Percentiles rank a stretch among this genome's conserved stretches.
Conservation (phyloP, 179 eudicot genomes). For the Nepenthes alata region DNA sequence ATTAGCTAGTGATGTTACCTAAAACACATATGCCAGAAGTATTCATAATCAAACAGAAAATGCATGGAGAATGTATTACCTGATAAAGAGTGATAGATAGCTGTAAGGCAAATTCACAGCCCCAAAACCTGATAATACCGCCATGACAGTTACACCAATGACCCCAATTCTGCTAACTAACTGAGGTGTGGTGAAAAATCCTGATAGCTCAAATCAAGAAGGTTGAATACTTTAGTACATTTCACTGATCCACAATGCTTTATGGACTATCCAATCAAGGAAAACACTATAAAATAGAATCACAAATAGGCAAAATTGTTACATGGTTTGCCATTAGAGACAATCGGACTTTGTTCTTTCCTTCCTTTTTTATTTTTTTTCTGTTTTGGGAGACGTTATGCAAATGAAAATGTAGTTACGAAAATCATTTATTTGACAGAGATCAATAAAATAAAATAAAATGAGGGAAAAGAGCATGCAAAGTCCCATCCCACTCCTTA, state of each 20-base stretch:
- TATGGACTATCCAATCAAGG: not conserved
- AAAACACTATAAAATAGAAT: no score
- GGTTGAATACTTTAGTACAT: constrained; percentile 3
- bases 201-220: constrained; percentile 23
- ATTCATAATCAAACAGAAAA: not conserved
- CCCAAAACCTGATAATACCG: constrained; percentile 93
- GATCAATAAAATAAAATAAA: no score
- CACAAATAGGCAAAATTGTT: no score
- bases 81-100: constrained; percentile 82
- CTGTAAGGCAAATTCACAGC: constrained; percentile 98
- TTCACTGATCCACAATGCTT: not conserved
- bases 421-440: no score
- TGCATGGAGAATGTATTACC: constrained; percentile 28
- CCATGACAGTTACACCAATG: constrained; percentile 96
- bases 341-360: no score
- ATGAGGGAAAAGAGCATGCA: no score
- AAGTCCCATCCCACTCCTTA: no score
- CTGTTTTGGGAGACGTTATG: no score
- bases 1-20: not conserved
- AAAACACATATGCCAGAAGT: not conserved
- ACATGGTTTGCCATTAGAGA: no score
- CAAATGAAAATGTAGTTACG: no score
- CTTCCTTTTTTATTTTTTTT: no score
- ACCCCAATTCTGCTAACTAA: constrained; percentile 97
- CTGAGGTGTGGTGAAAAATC: constrained; percentile 93